Base-by-base conservation (phyloP, 2,329 filamentous ascomycete species). In the Hymenoscyphus occultus region DNA sequence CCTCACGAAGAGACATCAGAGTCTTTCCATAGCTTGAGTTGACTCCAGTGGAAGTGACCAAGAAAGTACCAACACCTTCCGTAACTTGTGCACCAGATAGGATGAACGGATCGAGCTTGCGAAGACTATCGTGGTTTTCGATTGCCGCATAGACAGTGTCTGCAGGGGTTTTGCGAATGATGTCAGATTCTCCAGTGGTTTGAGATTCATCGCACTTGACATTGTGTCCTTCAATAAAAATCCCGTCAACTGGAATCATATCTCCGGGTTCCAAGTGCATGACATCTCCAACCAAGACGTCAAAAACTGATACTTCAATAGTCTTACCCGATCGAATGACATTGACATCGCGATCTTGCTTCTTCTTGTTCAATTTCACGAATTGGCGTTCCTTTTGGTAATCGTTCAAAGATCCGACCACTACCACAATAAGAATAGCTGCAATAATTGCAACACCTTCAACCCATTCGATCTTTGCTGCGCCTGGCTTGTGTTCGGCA, bases 321-420 rank as follows among this genome's bases (percentile, higher is more conserved):
- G 86, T 87, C 70, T 83, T 86, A 39, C 90, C 91, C 0, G 90
- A 93, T n/a, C 91, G 87, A 61, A 91, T 80, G 10, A 92, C 87
- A 67, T 91, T 92, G 70, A 94, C 86, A 60, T 84, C 80, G 39
- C 90, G 84, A 73, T 92, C 88, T 60, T 92, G 87, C 76, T 93
- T 93, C 74, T 92, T 91, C 75, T 86, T 86, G 77, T 93, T 93
- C 66, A 93, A 79, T 75, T 91, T 92, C 48, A 91, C 88, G 72
- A 93, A 93, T 72, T 92, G 89, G 57, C 88, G 84, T 75, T 93
- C 90, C 76, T 93, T 93, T 72, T 93, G 90, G 83, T 87, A 93
- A 74, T 93, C 91, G 69, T 92, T 93, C 40, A 88, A 79, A n/a
- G 90, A 90, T 67, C 90, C 90, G 22, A 92, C 90, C 22, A 90